A percentile compares a stretch with the other conserved stretches of the same genome.
These are phyloP conservation scores for Cutaneotrichosporon cyanovorans DNA, from an alignment of 1,284 basidiomycete species.

Conservation along the genomic window DNA sequence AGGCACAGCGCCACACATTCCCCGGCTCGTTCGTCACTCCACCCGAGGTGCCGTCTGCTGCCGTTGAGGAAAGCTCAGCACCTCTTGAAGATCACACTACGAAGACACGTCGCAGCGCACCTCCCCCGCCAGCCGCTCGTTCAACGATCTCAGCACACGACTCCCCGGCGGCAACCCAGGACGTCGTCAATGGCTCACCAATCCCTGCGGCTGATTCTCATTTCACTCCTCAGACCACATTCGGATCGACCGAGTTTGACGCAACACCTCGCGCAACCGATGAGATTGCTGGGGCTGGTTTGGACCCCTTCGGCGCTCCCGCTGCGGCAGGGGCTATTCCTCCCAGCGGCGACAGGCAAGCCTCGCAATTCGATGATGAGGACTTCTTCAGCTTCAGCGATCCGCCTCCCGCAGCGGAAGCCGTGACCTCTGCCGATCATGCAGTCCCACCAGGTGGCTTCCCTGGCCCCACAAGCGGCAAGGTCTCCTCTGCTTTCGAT, in stretches of 20 bases:
- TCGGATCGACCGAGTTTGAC: too few relatives aligned
- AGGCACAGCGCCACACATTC: slow-evolving; percentile 22
- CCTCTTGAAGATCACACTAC: neutral
- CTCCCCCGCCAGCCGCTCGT: slow-evolving; percentile 28
- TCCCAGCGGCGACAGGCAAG: neutral
- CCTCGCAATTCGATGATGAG: slow-evolving; percentile 61
- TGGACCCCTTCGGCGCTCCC: slow-evolving; percentile 5
- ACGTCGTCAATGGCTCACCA: too few relatives aligned
- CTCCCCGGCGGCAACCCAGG: too few relatives aligned
- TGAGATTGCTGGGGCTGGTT: neutral
- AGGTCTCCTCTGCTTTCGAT: slow-evolving; percentile 27
- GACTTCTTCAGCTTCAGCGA: slow-evolving; percentile 76
- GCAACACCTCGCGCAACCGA: too few relatives aligned
- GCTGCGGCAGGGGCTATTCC: neutral
- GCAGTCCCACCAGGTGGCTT: too few relatives aligned
- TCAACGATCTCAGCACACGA: neutral
- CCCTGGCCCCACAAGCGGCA: neutral
- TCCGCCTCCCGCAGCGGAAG: slow-evolving; percentile 46
- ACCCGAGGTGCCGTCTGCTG: too few relatives aligned
- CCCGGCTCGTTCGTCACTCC: too few relatives aligned
- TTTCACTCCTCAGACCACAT: too few relatives aligned
- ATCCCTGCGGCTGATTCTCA: neutral
- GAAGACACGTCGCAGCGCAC: slow-evolving; percentile 35
- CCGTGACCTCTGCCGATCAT: too few relatives aligned
- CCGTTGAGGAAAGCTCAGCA: too few relatives aligned